Conservation (phyloP, 129 eudicot genomes). For the Chrysanthemum lavandulifolium region DNA sequence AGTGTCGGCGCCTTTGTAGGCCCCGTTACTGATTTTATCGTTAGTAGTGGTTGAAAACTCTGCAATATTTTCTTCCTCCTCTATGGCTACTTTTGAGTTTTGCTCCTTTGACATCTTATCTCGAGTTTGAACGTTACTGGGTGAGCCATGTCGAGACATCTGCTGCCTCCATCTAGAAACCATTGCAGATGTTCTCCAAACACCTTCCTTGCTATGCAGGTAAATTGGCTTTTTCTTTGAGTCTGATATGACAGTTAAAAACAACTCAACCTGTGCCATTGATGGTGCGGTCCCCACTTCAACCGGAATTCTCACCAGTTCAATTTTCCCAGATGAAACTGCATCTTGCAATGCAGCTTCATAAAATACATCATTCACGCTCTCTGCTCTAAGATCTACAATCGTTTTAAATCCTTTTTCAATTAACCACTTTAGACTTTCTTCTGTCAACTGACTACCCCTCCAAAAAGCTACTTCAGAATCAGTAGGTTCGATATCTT, state of each 20-base stretch:
- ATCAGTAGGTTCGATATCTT: slow-evolving; percentile 42
- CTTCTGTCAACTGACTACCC: slow-evolving; percentile 96
- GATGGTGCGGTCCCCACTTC: slow-evolving; percentile 85
- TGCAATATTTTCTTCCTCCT: slow-evolving; percentile 31
- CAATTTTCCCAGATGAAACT: slow-evolving; percentile 57
- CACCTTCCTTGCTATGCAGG: slow-evolving; percentile 93
- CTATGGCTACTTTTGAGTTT: slow-evolving; percentile 22
- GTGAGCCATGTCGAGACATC: slow-evolving; percentile 34
- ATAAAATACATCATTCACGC: slow-evolving; percentile 75
- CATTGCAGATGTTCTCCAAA: slow-evolving; percentile 85
- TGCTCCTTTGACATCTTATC: slow-evolving; percentile 28
- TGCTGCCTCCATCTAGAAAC: slow-evolving; percentile 92
- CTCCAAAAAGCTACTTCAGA: slow-evolving; percentile 77
- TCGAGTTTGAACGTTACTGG: slow-evolving; percentile 23
- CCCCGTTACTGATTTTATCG: slow-evolving; percentile 34
- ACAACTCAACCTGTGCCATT: slow-evolving; percentile 71
- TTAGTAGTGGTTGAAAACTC: slow-evolving; percentile 28
- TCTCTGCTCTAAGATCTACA: slow-evolving; percentile 91
- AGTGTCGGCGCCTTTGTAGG: slow-evolving; percentile 23
- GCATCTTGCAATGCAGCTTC: slow-evolving; percentile 60
- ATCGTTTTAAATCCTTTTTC: slow-evolving; percentile 83
- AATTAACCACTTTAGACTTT: slow-evolving; percentile 79
- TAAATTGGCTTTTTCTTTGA: slow-evolving; percentile 61
- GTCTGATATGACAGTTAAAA: slow-evolving; percentile 67
- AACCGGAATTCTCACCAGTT: slow-evolving; percentile 73